These are phyloP conservation scores for Debaryomyces castellii DNA, from an alignment of 805 yeast species.

Conservation along the genomic window DNA sequence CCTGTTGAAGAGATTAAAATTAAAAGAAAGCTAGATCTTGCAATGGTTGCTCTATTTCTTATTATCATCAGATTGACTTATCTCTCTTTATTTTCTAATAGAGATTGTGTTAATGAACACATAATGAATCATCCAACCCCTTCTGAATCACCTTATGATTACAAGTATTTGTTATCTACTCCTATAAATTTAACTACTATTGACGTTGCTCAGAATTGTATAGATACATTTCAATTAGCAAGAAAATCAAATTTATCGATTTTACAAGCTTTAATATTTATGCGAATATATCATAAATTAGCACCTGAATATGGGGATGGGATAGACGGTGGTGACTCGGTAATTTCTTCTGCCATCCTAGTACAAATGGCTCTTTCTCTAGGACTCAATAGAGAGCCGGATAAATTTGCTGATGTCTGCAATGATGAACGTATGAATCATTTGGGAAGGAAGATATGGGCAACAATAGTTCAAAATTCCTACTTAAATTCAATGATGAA, in stretches of 20 bases:
- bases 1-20: constrained; percentile 16
- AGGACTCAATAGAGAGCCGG: constrained; percentile 65
- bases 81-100: constrained; percentile 26
- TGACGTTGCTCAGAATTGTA: constrained; percentile 23
- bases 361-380: constrained; percentile 61
- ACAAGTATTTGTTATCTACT: constrained; percentile 16
- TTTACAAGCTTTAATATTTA: constrained; percentile 49
- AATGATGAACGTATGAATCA: constrained; percentile 16
- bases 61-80: constrained; percentile 26
- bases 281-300: constrained; percentile 45
- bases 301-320: constrained; percentile 52
- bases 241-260: constrained; percentile 40
- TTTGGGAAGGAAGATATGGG: constrained; percentile 24
- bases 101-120: constrained; percentile 19
- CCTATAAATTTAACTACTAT: constrained; percentile 20
- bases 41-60: constrained; percentile 22
- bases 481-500: constrained; percentile 24
- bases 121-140: constrained; percentile 12
- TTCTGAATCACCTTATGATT: constrained; percentile 13
- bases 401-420: constrained; percentile 23
- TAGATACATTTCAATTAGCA: constrained; percentile 19
- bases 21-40: constrained; percentile 21
- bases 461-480: constrained; percentile 12
- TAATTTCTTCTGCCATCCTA: constrained; percentile 50
- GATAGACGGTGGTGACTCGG: constrained; percentile 55